Base-by-base conservation (phyloP, 768 basidiomycete genomes). In the Suillus ampliporus region DNA sequence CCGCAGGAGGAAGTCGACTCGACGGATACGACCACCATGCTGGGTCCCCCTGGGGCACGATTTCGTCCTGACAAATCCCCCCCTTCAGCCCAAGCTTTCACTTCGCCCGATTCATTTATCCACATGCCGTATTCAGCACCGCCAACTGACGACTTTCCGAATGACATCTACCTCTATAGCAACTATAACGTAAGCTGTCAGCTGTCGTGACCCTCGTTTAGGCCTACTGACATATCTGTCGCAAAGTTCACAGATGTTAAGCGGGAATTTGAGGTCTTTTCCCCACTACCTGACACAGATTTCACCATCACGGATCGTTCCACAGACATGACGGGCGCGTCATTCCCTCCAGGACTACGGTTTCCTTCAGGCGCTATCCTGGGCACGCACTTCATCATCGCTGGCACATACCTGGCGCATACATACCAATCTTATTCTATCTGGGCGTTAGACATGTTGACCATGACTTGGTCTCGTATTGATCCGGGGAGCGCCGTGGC, bases 331-430 rank as follows among this genome's bases (percentile, higher is more conserved):
- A 82, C 82, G 19, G 93, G 92, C 21, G 79, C 86, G 14, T 85
- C 90, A 1, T 91, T 94, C 67, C 97, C 97, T 23, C 97, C 97
- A 0, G 97, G 97, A 14, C 86, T 99, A 48, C 90, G 97, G 10
- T 99, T 99, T 79, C 97, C 97, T 7, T 92, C 95, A 0, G 97
- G 96, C 21, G 94, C 94, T 37, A 89, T 98, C 64, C 80, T 97
- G 8, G 97, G 96, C 35, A 88, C 88, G 37, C 89, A 95, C 74
- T 86, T 99, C 72, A 91, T 99, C 75, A 89, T 99, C 58, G 95
- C 94, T 10, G 97, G 97, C 35, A 97, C 95, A 21, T 97, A 97
- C 72, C 89, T 99, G 62, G 94, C 96, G 1, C 92, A 95, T 71
- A 90, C 91, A 46, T 93, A 92, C 68, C 95, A 97, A 71, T 94